Conservation (phyloP, 176 grass and related monocot genomes). For the Zizania latifolia region DNA sequence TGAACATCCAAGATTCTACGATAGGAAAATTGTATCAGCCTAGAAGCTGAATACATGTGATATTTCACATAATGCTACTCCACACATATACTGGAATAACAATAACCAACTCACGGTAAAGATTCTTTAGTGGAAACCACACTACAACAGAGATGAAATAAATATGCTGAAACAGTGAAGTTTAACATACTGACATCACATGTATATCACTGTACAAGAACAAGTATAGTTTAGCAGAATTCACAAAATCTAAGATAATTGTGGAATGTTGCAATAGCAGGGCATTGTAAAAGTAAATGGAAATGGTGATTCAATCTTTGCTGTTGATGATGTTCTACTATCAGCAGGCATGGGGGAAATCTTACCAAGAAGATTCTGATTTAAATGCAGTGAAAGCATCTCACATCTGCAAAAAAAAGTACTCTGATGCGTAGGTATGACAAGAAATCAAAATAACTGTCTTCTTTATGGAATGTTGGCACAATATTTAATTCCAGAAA, state of each 20-base stretch:
- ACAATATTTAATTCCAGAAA: constrained; percentile 6
- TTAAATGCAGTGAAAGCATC: not conserved
- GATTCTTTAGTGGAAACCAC: constrained; percentile 6
- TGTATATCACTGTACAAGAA: not conserved
- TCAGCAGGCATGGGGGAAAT: not conserved
- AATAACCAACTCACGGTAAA: not conserved
- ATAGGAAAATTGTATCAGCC: not conserved
- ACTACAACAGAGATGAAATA: not conserved
- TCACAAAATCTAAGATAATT: not conserved
- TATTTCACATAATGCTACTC: constrained; percentile 13
- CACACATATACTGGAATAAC: not conserved
- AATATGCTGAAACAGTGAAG: not conserved
- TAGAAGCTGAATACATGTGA: not conserved
- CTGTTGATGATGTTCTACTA: not conserved
- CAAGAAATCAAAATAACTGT: not conserved
- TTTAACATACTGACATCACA: not conserved
- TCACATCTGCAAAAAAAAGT: not conserved
- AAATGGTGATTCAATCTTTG: not conserved
- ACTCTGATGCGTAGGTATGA: not conserved
- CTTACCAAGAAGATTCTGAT: not conserved
- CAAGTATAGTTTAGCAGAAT: not conserved
- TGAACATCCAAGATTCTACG: not conserved
- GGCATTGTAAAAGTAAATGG: not conserved
- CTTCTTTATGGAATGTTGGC: not conserved
- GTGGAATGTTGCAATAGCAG: not conserved